Evolutionary conservation across 1,284 basidiomycete genomes (phyloP).

Genomic region (Tilletia caries): DNA sequence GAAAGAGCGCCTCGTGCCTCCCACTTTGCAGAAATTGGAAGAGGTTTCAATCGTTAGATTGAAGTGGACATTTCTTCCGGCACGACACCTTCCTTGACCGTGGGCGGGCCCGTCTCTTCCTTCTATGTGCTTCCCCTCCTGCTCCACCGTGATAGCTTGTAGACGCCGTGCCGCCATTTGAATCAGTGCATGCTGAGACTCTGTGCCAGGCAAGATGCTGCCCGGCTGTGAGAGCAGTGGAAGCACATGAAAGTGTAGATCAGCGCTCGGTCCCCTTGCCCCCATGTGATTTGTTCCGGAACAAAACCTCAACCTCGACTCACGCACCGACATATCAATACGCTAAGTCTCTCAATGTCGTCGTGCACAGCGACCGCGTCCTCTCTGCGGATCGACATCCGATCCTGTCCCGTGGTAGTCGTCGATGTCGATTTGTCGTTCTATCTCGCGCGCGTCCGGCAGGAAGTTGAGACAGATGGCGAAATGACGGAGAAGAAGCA

Average conservation of each 20-base stretch:
- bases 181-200: neutral
- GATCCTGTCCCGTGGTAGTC: conserved; percentile 22
- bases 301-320: neutral
- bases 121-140: no score
- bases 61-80: no score
- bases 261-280: neutral
- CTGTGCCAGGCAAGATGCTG: neutral
- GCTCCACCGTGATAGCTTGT: neutral
- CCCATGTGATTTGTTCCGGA: neutral
- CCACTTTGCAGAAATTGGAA: no score
- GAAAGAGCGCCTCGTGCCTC: no score
- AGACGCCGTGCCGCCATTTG: conserved; percentile 2
- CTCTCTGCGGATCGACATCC: conserved; percentile 32
- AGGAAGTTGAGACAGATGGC: conserved; percentile 57
- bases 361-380: conserved; percentile 25
- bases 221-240: conserved; percentile 1
- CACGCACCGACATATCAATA: conserved; percentile 18
- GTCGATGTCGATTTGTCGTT: conserved; percentile 9
- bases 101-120: no score
- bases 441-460: conserved; percentile 22
- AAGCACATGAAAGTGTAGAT: neutral
- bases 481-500: conserved; percentile 81
- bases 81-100: no score
- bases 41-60: no score
- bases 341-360: neutral